A percentile compares a stretch with the other conserved stretches of the same genome.
phyloP scores from a whole-genome alignment of 768 basidiomycete species.

The Boletus rex-veris region DNA sequence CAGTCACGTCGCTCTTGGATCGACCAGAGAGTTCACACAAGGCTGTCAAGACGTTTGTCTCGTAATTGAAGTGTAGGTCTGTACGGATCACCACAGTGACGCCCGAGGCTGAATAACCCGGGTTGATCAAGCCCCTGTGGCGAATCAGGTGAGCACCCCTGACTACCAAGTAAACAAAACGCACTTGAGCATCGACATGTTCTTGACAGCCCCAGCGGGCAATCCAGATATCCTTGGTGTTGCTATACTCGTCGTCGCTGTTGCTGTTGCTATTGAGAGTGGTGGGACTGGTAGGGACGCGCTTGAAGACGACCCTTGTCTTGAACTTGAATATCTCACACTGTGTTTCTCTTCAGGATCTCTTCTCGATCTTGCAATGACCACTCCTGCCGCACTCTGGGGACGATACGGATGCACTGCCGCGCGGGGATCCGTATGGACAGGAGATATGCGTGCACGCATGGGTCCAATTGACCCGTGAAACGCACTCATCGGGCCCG shows the following conservation, averaged over 20 bases:
- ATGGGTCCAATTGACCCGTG: slow-evolving; percentile 23
- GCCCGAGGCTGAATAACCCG: slow-evolving; percentile 18
- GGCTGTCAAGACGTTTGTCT: slow-evolving; percentile 50
- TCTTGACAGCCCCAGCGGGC: slow-evolving; percentile 1
- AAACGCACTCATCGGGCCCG: slow-evolving; percentile 16
- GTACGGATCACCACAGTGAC: slow-evolving; percentile 49
- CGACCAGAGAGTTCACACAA: slow-evolving; percentile 71
- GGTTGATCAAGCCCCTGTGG: slow-evolving; percentile 25
- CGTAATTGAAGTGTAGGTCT: slow-evolving; percentile 56
- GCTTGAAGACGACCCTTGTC: slow-evolving; percentile 16
- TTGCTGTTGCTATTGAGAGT: not conserved
- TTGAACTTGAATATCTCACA: slow-evolving; percentile 27
- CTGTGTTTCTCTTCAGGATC: slow-evolving; percentile 23
- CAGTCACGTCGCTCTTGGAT: slow-evolving; percentile 51
- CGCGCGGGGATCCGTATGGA: slow-evolving; percentile 17
- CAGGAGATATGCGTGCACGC: slow-evolving; percentile 27
- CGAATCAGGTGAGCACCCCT: slow-evolving; percentile 11
- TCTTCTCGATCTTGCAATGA: slow-evolving; percentile 26
- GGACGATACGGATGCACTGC: slow-evolving; percentile 30
- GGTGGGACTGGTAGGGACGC: slow-evolving; percentile 8
- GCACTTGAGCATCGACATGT: slow-evolving; percentile 19
- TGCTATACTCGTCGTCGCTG: not conserved
- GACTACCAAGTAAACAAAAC: slow-evolving; percentile 2
- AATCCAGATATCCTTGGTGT: not conserved
- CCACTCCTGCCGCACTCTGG: slow-evolving; percentile 26